Percentiles rank a stretch among this genome's conserved stretches.
phyloP scores from a whole-genome alignment of 1,284 basidiomycete species.

The Cutaneotrichosporon dermatis region DNA sequence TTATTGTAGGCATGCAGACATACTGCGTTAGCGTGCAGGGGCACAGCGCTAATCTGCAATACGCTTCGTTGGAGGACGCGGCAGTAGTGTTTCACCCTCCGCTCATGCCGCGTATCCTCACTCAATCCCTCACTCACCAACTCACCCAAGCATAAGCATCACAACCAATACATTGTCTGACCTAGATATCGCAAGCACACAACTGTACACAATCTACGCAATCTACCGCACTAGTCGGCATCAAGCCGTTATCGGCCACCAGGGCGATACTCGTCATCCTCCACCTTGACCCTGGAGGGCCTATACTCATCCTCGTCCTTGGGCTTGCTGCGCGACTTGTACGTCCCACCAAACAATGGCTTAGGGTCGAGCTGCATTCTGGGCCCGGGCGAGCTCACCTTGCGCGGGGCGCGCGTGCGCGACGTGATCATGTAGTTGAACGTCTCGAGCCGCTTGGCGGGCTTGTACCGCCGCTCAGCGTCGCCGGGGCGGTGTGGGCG shows the following conservation, averaged over 20 bases:
- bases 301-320: not conserved
- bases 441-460: not conserved
- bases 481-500: slow-evolving; percentile 4
- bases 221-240: no score
- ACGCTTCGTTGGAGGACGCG: no score
- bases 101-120: no score
- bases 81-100: no score
- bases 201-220: no score
- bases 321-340: not conserved
- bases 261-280: no score
- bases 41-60: no score
- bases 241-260: not conserved
- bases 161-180: no score
- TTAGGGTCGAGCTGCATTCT: not conserved
- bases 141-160: no score
- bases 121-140: no score
- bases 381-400: not conserved
- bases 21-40: not conserved
- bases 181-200: no score
- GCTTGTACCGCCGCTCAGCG: not conserved
- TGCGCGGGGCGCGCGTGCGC: not conserved
- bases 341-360: not conserved
- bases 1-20: slow-evolving; percentile 2
- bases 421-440: slow-evolving; percentile 1
- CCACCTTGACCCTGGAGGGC: not conserved